Evolutionary conservation across 306 rosid genomes (phyloP).

Genomic region (Rosa rugosa): DNA sequence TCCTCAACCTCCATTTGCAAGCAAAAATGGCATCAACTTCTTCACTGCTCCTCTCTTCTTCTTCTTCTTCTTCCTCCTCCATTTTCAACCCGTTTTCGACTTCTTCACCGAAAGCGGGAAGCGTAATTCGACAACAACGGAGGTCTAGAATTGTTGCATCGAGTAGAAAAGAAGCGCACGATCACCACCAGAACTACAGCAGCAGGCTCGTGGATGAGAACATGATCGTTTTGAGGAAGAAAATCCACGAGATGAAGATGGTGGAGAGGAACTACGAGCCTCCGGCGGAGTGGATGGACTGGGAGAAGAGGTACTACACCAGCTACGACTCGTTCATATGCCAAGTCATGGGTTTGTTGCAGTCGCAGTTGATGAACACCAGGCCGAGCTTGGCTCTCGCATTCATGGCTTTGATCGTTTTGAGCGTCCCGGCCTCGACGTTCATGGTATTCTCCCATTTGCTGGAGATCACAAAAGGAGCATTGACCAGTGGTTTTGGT

Average conservation of each 20-base stretch:
- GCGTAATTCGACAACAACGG: neutral
- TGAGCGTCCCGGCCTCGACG: constrained; percentile 37
- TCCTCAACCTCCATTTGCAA: too few species aligned
- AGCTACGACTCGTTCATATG: constrained; percentile 40
- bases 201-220: constrained; percentile 53
- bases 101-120: neutral
- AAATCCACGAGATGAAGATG: constrained; percentile 72
- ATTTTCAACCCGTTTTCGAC: constrained; percentile 14
- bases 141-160: constrained; percentile 13
- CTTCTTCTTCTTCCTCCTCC: neutral
- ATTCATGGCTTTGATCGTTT: constrained; percentile 22
- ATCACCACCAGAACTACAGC: neutral
- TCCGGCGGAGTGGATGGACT: constrained; percentile 53
- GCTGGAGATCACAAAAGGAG: constrained; percentile 13
- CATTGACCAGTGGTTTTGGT: neutral
- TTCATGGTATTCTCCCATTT: constrained; percentile 29
- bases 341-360: constrained; percentile 50
- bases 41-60: constrained; percentile 5
- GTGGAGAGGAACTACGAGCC: constrained; percentile 67
- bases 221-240: constrained; percentile 62
- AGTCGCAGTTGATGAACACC: constrained; percentile 47
- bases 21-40: constrained; percentile 21
- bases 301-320: constrained; percentile 54
- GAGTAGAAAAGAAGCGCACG: neutral
- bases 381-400: constrained; percentile 50